Percentiles rank a stretch among this genome's conserved stretches.
phyloP scores from a whole-genome alignment of 108 stramenopile species.

The Nitzschia sp. region DNA sequence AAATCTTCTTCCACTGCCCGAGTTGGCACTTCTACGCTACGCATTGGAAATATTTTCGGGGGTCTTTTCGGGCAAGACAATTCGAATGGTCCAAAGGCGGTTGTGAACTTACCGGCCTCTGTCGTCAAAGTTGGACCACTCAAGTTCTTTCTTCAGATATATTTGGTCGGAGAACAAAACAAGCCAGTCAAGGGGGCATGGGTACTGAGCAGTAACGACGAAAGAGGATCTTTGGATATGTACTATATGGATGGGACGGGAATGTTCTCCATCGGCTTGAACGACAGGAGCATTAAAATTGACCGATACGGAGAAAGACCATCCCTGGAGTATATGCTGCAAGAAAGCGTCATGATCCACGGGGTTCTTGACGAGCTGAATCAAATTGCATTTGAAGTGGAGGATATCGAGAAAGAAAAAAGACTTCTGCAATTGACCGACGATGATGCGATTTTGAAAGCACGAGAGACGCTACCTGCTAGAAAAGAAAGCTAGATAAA shows the following conservation, averaged over 20 bases:
- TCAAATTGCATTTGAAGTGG: constrained; percentile 44
- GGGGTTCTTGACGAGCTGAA: constrained; percentile 67
- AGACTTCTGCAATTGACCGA: constrained; percentile 59
- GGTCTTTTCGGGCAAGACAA: background rate
- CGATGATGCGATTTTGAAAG: constrained; percentile 46
- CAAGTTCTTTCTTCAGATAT: constrained; percentile 50
- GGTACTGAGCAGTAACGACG: constrained; percentile 51
- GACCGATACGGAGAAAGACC: constrained; percentile 56
- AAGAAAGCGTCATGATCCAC: constrained; percentile 78
- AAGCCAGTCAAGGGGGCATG: constrained; percentile 53
- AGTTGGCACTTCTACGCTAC: background rate
- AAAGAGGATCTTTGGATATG: constrained; percentile 50
- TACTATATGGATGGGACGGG: constrained; percentile 66
- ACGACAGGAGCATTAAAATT: constrained; percentile 34
- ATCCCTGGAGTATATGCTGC: constrained; percentile 67
- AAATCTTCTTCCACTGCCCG: background rate
- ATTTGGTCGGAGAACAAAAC: constrained; percentile 58
- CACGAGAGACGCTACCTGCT: constrained; percentile 63
- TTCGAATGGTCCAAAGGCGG: background rate
- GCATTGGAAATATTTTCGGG: constrained; percentile 8
- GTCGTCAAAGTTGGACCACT: constrained; percentile 43
- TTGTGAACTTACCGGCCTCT: constrained; percentile 38
- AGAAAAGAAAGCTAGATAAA: constrained; percentile 31
- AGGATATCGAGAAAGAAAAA: constrained; percentile 56
- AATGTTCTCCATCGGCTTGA: constrained; percentile 50